Base-by-base conservation (phyloP, 108 stramenopile species). In the Discostella pseudostelligera region DNA sequence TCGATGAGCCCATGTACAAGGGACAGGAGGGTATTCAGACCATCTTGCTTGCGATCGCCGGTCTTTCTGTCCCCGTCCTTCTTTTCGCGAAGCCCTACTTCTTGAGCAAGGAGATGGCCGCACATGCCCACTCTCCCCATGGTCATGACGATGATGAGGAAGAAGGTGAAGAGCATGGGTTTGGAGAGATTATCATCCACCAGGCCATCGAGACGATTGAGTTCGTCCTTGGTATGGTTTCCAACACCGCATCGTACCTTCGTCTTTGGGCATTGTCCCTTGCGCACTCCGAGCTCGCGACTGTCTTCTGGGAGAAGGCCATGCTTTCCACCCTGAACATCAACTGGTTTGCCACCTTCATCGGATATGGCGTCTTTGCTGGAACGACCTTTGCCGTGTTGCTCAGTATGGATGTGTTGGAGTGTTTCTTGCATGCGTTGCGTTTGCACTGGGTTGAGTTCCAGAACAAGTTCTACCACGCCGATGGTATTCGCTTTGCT, bases 401-500 rank as follows among this genome's bases (percentile, higher is more conserved):
- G 39, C 71, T 97, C 43, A 90, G 90, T 82, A 99, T 99, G 98
- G 97, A 98, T 74, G 96, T 97, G 45, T 78, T 99, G 24, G 98
- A 99, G 85, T 99, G 98, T 80, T 98, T 96, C 87, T 93, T 99
- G 29, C 98, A 99, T 76, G 95, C 97, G 1, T 89, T 99, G 54
- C 97, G 98, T 69, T 85, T 99, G 55, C 97, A 98, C 72, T 99
- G 98, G 98, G 98, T 99, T 24, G 98, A 99, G 91, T 99, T 99
- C 82, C 97, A 99, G 82, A 97, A 89, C 83, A 99, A 99, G 85
- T 98, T 98, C 69, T 99, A 86, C 88, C 82, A 89, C 58, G 98
- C 94, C 16, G 97, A 97, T 77, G 97, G 97, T 49, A 75, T 95
- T 25, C 87, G 90, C 36, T 97, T 97, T 74, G 56, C 83, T 36